Conservation (phyloP, 2,329 filamentous ascomycete species). For the Stagonosporopsis chrysanthemi region DNA sequence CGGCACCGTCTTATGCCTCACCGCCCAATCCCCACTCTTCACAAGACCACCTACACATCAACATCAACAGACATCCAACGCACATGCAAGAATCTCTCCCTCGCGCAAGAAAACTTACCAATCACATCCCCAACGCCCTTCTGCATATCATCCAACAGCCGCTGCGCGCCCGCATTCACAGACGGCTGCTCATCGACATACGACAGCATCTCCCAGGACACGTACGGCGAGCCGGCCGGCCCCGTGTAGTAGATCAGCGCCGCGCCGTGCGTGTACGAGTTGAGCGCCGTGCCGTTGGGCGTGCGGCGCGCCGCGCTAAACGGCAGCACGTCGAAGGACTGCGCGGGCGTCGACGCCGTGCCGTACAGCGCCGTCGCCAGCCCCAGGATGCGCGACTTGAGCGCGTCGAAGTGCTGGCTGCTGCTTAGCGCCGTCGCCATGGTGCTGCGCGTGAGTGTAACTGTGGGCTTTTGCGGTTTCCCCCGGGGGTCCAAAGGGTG, state of each 20-base stretch:
- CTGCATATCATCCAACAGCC: constrained; percentile 15
- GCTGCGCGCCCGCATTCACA: constrained; percentile 6
- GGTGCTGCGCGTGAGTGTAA: too few relatives aligned
- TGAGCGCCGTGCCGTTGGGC: not conserved
- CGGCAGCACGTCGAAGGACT: constrained; percentile 6
- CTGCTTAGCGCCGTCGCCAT: not conserved
- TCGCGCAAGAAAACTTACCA: constrained; percentile 1
- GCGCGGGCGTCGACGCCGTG: not conserved
- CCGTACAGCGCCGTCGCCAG: constrained; percentile 15
- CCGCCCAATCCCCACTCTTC: constrained; percentile 6
- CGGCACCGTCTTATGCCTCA: constrained; percentile 8
- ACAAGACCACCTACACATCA: not conserved
- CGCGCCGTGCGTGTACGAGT: constrained; percentile 4
- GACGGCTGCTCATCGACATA: constrained; percentile 5
- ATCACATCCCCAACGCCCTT: constrained; percentile 14
- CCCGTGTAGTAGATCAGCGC: constrained; percentile 18
- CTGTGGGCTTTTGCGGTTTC: too few relatives aligned
- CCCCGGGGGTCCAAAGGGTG: too few relatives aligned
- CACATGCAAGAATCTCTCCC: not conserved
- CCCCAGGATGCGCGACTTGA: constrained; percentile 8
- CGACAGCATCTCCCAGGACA: constrained; percentile 13
- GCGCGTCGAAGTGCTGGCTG: constrained; percentile 3
- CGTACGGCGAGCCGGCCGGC: not conserved
- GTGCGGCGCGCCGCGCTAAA: constrained; percentile 4
- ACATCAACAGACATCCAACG: not conserved